Percentiles rank a stretch among this genome's conserved stretches.
Evolutionary conservation across 305 asterid genomes (phyloP).

Genomic region (Fraxinus angustifolia): DNA sequence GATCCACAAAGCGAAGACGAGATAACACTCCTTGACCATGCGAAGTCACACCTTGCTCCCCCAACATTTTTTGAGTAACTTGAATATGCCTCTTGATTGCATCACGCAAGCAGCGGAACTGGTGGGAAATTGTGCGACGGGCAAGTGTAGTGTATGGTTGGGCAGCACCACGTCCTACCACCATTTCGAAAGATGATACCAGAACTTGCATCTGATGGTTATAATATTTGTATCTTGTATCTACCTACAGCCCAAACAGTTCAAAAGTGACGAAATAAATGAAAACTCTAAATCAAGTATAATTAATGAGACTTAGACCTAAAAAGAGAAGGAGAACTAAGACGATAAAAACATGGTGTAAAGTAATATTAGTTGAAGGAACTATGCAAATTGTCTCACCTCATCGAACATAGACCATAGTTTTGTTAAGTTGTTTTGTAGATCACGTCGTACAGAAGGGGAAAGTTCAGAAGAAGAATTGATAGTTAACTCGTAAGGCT

Average conservation of each 20-base stretch:
- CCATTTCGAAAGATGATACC: constrained; percentile 58
- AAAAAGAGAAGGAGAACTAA: neutral
- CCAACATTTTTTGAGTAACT: constrained; percentile 45
- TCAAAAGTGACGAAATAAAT: neutral
- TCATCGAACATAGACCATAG: constrained; percentile 60
- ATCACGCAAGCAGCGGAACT: constrained; percentile 60
- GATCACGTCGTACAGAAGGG: constrained; percentile 44
- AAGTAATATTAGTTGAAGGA: neutral
- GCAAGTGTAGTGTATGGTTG: constrained; percentile 66
- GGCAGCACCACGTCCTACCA: constrained; percentile 67
- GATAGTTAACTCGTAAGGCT: constrained; percentile 28
- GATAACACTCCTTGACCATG: constrained; percentile 43
- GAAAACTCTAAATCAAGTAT: neutral
- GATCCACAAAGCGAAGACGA: constrained; percentile 65
- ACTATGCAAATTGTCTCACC: constrained; percentile 29
- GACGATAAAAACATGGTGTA: neutral
- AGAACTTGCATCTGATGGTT: constrained; percentile 60
- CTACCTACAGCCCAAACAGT: constrained; percentile 47
- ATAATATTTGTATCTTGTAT: constrained; percentile 60
- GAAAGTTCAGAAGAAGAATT: constrained; percentile 37
- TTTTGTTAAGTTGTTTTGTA: constrained; percentile 51
- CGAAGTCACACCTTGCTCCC: constrained; percentile 43
- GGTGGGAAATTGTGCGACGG: constrained; percentile 67
- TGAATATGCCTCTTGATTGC: constrained; percentile 67
- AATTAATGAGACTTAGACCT: neutral